A percentile compares a stretch with the other conserved stretches of the same genome.
phyloP scores from a whole-genome alignment of 176 grass and related monocot genomes.

The Oryza meyeriana region DNA sequence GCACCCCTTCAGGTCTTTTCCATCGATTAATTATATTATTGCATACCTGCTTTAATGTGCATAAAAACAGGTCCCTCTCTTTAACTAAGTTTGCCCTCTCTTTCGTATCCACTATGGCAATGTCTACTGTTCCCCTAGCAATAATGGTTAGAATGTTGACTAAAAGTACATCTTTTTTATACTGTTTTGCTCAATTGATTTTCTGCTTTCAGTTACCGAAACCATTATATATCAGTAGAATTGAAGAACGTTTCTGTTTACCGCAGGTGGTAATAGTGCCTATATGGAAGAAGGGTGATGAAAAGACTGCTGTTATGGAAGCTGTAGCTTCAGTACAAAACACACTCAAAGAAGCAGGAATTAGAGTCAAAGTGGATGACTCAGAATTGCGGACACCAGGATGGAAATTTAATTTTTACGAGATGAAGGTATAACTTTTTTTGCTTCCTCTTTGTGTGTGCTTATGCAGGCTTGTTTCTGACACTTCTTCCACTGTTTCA shows the following conservation, averaged over 20 bases:
- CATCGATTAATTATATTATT: not conserved
- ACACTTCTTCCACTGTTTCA: conserved; percentile 26
- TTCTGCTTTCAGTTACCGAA: conserved; percentile 15
- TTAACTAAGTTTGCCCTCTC: conserved; percentile 1
- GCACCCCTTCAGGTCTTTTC: conserved; percentile 86
- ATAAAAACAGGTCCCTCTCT: conserved; percentile 20
- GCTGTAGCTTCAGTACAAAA: conserved; percentile 68
- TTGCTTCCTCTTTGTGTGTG: not conserved
- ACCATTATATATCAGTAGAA: not conserved
- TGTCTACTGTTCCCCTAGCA: not conserved
- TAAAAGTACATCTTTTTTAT: not conserved
- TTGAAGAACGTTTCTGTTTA: conserved; percentile 16
- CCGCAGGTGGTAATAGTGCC: conserved; percentile 87
- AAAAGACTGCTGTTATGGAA: conserved; percentile 71
- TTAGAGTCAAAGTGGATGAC: conserved; percentile 93
- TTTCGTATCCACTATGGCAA: not conserved
- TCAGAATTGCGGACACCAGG: conserved; percentile 75
- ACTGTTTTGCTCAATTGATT: not conserved
- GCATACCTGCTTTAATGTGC: conserved; percentile 12
- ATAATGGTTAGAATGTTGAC: not conserved
- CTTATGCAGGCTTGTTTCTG: conserved; percentile 1
- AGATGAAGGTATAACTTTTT: conserved; percentile 85
- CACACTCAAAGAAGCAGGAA: conserved; percentile 67
- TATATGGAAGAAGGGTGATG: conserved; percentile 90
- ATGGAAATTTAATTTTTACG: conserved; percentile 98